Conservation (phyloP, 169 alveolate species). For the Plasmodium yoelii region DNA sequence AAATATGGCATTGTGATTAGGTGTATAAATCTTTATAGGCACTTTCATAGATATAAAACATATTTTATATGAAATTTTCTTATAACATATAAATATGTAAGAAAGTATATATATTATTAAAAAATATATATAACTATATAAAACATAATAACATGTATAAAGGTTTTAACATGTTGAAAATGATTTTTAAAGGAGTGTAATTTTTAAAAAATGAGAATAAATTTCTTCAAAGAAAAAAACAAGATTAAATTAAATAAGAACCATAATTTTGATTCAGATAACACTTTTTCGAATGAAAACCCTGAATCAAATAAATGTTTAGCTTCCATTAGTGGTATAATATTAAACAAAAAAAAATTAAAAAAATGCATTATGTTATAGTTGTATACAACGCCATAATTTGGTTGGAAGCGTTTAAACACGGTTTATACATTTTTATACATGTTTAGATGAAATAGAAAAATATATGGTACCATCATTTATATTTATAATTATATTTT, state of each 20-base stretch:
- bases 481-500: neutral
- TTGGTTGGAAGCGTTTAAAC: too few relatives aligned
- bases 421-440: too few relatives aligned
- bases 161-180: conserved; percentile 24
- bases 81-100: too few relatives aligned
- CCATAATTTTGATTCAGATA: conserved; percentile 47
- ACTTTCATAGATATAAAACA: too few relatives aligned
- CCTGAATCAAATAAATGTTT: conserved; percentile 53
- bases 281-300: conserved; percentile 57
- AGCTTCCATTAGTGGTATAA: conserved; percentile 52
- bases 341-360: neutral
- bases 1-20: too few relatives aligned
- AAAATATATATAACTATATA: too few relatives aligned
- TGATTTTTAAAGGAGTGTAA: conserved; percentile 62
- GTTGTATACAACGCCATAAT: neutral
- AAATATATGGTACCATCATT: neutral
- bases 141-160: too few relatives aligned
- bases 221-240: conserved; percentile 74
- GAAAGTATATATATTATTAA: too few relatives aligned
- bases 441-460: too few relatives aligned
- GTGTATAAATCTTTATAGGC: too few relatives aligned
- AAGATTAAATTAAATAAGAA: conserved; percentile 49
- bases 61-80: too few relatives aligned
- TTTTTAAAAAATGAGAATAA: conserved; percentile 71
- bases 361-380: neutral